phyloP scores from a whole-genome alignment of 2,329 filamentous ascomycete species.

The Cercospora brassicicola region DNA sequence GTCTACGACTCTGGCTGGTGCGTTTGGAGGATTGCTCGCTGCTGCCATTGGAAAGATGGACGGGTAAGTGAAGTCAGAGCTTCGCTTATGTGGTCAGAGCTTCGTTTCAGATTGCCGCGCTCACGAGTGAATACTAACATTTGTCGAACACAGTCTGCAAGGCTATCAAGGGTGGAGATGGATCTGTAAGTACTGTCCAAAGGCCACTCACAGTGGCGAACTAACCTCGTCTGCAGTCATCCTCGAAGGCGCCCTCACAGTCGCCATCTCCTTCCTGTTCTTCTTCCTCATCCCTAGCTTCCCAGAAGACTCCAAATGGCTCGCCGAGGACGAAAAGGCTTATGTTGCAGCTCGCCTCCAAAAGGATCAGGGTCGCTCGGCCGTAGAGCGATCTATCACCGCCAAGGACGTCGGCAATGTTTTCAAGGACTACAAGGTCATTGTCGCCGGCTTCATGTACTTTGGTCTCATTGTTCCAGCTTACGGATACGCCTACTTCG shows the following conservation, averaged over 20 bases:
- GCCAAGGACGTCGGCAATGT: constrained; percentile 46
- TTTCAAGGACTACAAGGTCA: constrained; percentile 52
- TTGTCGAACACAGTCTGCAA: constrained; percentile 46
- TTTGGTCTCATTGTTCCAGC: constrained; percentile 49
- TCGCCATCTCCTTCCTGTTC: constrained; percentile 47
- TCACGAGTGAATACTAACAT: neutral
- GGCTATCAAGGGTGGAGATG: constrained; percentile 72
- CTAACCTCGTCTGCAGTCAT: constrained; percentile 56
- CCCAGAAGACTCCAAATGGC: constrained; percentile 53
- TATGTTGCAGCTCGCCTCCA: constrained; percentile 51
- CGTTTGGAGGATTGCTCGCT: constrained; percentile 83
- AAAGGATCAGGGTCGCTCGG: constrained; percentile 51
- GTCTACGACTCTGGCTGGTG: constrained; percentile 74
- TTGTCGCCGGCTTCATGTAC: constrained; percentile 55
- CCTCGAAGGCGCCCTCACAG: constrained; percentile 56
- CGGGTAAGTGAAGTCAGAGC: constrained; percentile 47
- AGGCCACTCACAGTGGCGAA: no score
- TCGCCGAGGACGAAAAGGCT: constrained; percentile 47
- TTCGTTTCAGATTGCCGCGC: neutral
- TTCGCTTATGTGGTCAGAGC: neutral
- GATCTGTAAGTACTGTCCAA: constrained; percentile 36
- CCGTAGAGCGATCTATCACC: constrained; percentile 47
- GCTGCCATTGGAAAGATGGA: constrained; percentile 89
- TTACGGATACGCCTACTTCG: constrained; percentile 41
- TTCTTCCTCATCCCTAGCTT: constrained; percentile 53